Percentiles rank a stretch among this genome's conserved stretches.
Conservation (phyloP, 202 grass and related monocot genomes). For the Schoenoplectus tabernaemontani region DNA sequence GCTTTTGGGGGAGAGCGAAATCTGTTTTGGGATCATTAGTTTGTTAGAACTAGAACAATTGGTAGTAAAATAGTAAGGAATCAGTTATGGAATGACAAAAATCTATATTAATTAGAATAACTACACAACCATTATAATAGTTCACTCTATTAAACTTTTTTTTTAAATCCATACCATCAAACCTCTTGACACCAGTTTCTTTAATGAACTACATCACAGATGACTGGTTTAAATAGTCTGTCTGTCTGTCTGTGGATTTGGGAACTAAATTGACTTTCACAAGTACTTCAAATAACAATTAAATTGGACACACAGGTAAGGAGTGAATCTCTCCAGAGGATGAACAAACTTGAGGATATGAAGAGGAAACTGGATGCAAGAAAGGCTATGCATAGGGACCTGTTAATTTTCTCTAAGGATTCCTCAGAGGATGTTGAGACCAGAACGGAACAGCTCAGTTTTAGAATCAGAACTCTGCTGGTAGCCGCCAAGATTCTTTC, state of each 20-base stretch:
- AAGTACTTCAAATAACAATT: not conserved
- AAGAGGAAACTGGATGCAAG: slow-evolving; percentile 33
- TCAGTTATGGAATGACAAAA: not conserved
- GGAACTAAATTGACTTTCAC: not conserved
- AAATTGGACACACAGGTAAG: slow-evolving; percentile 41
- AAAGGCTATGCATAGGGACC: slow-evolving; percentile 28
- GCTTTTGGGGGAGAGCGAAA: too few species aligned
- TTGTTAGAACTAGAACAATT: not conserved
- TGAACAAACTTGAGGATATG: slow-evolving; percentile 62
- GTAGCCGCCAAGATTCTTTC: slow-evolving; percentile 38
- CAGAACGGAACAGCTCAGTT: slow-evolving; percentile 35
- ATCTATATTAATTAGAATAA: not conserved
- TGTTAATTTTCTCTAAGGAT: slow-evolving; percentile 26
- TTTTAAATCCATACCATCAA: too few species aligned
- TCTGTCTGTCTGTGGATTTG: not conserved
- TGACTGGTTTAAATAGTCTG: too few species aligned
- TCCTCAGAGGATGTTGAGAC: slow-evolving; percentile 34
- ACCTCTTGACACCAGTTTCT: too few species aligned
- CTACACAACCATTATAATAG: too few species aligned
- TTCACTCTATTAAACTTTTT: too few species aligned
- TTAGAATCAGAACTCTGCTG: slow-evolving; percentile 49
- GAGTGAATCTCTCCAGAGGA: slow-evolving; percentile 31
- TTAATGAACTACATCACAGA: too few species aligned
- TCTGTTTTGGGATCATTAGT: too few species aligned
- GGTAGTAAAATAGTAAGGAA: not conserved